Conservation (phyloP, 2,329 filamentous ascomycete species). For the Cercospora sp. region DNA sequence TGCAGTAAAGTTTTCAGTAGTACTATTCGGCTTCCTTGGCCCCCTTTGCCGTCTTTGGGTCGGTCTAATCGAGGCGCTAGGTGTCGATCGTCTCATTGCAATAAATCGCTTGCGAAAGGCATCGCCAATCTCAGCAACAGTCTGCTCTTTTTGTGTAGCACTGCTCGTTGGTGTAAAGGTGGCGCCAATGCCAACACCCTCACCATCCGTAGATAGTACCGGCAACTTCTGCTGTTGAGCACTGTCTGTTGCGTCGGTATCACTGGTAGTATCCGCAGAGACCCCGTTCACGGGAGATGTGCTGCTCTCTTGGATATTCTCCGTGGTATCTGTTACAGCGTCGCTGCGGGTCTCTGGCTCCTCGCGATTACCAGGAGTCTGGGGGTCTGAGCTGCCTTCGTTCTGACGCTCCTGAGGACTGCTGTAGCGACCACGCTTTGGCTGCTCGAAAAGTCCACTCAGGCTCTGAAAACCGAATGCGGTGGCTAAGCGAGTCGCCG, state of each 20-base stretch:
- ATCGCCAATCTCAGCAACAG: background rate
- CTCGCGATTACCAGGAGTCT: background rate
- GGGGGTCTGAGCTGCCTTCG: background rate
- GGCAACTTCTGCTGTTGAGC: background rate
- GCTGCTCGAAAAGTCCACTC: slow-evolving; percentile 31
- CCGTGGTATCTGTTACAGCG: background rate
- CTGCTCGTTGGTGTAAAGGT: background rate
- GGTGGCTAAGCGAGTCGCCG: slow-evolving; percentile 20
- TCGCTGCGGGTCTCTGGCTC: background rate
- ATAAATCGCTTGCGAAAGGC: slow-evolving; percentile 6
- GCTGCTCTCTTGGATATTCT: background rate
- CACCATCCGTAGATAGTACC: background rate
- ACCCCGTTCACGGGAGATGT: background rate
- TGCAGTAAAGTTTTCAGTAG: too few relatives aligned
- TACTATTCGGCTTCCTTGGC: background rate
- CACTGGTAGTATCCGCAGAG: background rate
- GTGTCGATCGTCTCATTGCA: background rate
- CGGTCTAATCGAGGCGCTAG: background rate
- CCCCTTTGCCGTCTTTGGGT: background rate
- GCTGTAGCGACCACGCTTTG: slow-evolving; percentile 31
- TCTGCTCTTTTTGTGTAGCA: background rate
- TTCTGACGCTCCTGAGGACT: slow-evolving; percentile 21
- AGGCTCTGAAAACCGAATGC: slow-evolving; percentile 35
- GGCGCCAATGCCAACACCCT: background rate
- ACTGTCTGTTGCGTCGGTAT: background rate